Evolutionary conservation across 108 stramenopile species (phyloP), one percentile per base, ranked within the genome.

Genomic region (Nitzschia putrida): DNA sequence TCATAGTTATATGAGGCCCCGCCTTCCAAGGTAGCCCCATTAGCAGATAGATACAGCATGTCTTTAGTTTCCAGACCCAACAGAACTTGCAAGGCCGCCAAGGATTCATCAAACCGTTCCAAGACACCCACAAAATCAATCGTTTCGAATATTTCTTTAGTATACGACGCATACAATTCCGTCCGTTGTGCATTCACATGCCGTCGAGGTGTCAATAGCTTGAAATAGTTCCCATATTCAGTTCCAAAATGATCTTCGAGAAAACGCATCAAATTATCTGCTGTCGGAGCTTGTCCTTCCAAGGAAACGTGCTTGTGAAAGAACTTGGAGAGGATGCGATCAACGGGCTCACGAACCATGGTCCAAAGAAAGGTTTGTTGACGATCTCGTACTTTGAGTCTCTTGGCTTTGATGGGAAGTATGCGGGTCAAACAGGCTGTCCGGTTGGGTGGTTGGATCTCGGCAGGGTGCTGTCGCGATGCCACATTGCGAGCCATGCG

Each of bases 61-160:
- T 85, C 81, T 45, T 64, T 39, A 10, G 72, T 64, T 21, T 82
- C 57, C 24, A 82, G 20, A 39, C 68, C 69, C 60, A 80, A 71
- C 21, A 85, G 47, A 20, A 82, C 41, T 24, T 78, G 63, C 53
- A 85, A 57, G 20, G 66, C 79, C 3, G 81, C 81, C 44, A 82
- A 14, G 8, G 74, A 78, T 66, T 85, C 85, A 16, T 85, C 72
- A 20, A 82, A 61, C 3, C 85, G 81, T 64, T 85, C 85, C 57
- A 51, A 53, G 14, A 83, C 52, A 6, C 65, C 69, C 8, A 85
- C 25, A 54, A 82, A 80, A 34, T 85, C 70, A 64, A 80, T 82
- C 3, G 61, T 53, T 18, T 66, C 40, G 10, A 80, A 43, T 6
- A 77, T 40, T 53, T 77, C 61, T 23, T 47, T 10, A 0, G 65